Conservation (phyloP, 2,329 filamentous ascomycete genomes). For the Passalora sequoiae region DNA sequence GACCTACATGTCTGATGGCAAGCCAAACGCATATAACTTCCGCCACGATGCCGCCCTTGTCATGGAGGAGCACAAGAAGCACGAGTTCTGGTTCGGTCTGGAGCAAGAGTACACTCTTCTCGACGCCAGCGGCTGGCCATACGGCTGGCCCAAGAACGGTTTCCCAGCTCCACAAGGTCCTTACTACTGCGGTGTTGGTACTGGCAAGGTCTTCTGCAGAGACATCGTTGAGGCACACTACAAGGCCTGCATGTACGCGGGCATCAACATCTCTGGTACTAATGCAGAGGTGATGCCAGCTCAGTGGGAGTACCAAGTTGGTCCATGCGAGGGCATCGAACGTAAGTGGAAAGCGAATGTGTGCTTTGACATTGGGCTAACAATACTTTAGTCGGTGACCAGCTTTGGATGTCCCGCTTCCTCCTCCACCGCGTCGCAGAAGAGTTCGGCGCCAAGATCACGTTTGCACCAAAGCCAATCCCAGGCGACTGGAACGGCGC, state of each 20-base stretch:
- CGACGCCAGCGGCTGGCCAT: slow-evolving; percentile 78
- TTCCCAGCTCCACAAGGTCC: slow-evolving; percentile 90
- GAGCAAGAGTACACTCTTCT: slow-evolving; percentile 97
- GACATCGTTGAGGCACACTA: slow-evolving; percentile 96
- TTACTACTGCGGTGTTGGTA: slow-evolving; percentile 97
- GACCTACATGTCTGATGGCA: slow-evolving; percentile 90
- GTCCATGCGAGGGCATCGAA: slow-evolving; percentile 79
- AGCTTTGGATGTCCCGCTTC: slow-evolving; percentile 92
- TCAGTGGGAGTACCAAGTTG: slow-evolving; percentile 98
- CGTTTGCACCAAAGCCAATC: slow-evolving; percentile 92
- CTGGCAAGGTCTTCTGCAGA: slow-evolving; percentile 94
- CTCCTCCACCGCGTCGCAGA: slow-evolving; percentile 86
- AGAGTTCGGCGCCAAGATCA: slow-evolving; percentile 94
- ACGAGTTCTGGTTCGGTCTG: slow-evolving; percentile 94
- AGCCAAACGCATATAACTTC: slow-evolving; percentile 98
- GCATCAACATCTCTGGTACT: slow-evolving; percentile 92
- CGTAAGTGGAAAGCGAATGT: slow-evolving; percentile 51
- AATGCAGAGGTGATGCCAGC: slow-evolving; percentile 98
- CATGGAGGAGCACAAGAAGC: slow-evolving; percentile 78
- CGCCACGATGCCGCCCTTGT: slow-evolving; percentile 84
- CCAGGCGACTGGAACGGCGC: slow-evolving; percentile 96
- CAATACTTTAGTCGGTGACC: slow-evolving; percentile 67
- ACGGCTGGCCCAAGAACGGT: slow-evolving; percentile 82
- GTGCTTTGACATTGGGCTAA: slow-evolving; percentile 6
- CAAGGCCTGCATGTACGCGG: slow-evolving; percentile 82